A percentile compares a stretch with the other conserved stretches of the same genome.
phyloP scores from a whole-genome alignment of 345 rosid species.

The Kernera saxatilis region DNA sequence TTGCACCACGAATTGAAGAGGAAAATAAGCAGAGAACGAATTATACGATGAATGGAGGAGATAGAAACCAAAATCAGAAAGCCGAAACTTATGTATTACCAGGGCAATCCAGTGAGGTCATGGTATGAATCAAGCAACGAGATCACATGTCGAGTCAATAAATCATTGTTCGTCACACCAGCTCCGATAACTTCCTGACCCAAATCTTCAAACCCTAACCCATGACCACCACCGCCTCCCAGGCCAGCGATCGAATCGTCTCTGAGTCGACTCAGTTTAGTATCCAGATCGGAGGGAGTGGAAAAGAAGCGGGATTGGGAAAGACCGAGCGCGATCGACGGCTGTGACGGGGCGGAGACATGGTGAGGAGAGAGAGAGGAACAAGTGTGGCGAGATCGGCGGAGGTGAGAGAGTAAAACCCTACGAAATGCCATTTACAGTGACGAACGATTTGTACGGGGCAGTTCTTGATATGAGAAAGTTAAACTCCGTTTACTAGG shows the following conservation, averaged over 20 bases:
- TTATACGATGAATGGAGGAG: not conserved
- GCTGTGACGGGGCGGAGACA: not conserved
- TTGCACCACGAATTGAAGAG: not conserved
- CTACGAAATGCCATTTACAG: constrained; percentile 35
- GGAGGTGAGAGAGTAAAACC: constrained; percentile 43
- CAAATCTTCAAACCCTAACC: constrained; percentile 10
- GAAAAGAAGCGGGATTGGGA: constrained; percentile 36
- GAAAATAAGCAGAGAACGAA: not conserved
- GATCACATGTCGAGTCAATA: constrained; percentile 44
- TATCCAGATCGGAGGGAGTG: constrained; percentile 15
- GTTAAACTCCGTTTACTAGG: not conserved
- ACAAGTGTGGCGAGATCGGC: constrained; percentile 30
- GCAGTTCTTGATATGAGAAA: not conserved
- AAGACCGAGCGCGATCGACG: not conserved
- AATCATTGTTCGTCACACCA: constrained; percentile 31
- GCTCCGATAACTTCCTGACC: constrained; percentile 22
- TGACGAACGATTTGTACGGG: not conserved
- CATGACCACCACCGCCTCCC: not conserved
- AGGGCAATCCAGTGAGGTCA: constrained; percentile 74
- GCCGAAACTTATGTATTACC: constrained; percentile 33
- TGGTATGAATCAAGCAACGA: constrained; percentile 70
- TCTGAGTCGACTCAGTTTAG: not conserved
- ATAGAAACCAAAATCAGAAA: not conserved
- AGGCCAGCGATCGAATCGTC: not conserved
- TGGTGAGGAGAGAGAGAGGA: constrained; percentile 11